Evolutionary conservation across 257 asterid genomes (phyloP).

Genomic region (Solanum etuberosum): DNA sequence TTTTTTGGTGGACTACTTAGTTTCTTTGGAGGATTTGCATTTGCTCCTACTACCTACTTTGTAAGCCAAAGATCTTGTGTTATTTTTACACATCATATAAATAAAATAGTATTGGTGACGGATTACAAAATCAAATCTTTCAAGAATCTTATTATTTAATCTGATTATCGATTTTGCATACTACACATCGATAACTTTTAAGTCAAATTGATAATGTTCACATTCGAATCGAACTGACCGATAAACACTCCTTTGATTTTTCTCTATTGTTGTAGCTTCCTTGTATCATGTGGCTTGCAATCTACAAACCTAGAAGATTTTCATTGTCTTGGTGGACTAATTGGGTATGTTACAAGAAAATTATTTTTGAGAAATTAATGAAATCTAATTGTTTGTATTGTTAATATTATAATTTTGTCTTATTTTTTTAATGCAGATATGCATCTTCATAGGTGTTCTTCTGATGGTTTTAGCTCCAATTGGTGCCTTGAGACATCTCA

Average conservation of each 20-base stretch:
- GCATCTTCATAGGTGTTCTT: conserved; percentile 29
- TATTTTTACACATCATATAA: not conserved
- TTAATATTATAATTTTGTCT: not conserved
- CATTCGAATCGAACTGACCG: not conserved
- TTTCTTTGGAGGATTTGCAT: not conserved
- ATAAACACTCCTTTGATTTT: not conserved
- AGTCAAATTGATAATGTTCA: not conserved
- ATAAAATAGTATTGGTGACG: not conserved
- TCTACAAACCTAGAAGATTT: not conserved
- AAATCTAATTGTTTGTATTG: not conserved
- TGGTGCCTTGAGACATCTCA: conserved; percentile 33
- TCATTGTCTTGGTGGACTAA: conserved; percentile 28
- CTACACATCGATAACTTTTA: not conserved
- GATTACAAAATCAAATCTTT: not conserved
- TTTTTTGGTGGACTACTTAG: conserved; percentile 3
- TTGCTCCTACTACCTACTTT: conserved; percentile 11
- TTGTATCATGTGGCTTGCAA: not conserved
- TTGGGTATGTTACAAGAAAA: conserved; percentile 18
- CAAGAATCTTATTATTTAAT: not conserved
- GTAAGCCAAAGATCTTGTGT: conserved; percentile 4
- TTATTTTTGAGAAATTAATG: not conserved
- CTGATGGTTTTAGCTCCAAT: conserved; percentile 44
- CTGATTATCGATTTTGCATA: not conserved
- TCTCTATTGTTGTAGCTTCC: conserved; percentile 9
- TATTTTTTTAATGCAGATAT: conserved; percentile 12